Base-by-base conservation (phyloP, 2,329 filamentous ascomycete genomes). In the Aspergillus sp. region DNA sequence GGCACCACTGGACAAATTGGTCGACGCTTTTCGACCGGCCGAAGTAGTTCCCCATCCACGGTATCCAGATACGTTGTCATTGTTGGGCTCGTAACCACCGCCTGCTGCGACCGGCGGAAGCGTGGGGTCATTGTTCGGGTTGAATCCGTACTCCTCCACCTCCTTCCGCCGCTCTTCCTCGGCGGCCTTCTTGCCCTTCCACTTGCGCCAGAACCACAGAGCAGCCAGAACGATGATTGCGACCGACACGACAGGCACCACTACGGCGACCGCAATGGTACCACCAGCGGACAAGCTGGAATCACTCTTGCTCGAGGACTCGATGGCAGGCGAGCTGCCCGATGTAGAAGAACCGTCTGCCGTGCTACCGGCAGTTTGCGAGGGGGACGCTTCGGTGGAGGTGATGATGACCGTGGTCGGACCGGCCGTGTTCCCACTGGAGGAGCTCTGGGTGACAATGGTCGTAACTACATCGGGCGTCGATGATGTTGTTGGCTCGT, bases 111-210 rank as follows among this genome's bases (percentile, higher is more conserved):
- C 74, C 7, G 77, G 75, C 6, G 82, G 82, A 10, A 95, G 76
- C 1, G 86, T 89, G 0, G 90, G 89, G 64, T 96, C 90, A 51
- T 90, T 85, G 70, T 97, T 97, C n/a, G 93, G 93, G 67, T 97
- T 97, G 75, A 90, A 97, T 27, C 87, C 85, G 66, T 97, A 97
- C 64, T 97, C 93, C 67, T 97, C 91, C 9, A 96, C 90, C 70
- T 98, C 93, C 73, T 96, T 96, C 54, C 90, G 82, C 44, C 93
- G 82, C 60, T 90, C 83, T 65, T 96, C 93, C 63, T 93, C 89
- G 12, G 85, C 86, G 53, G 83, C 82, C 74, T 89, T 93, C 54
- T 84, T 83, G 60, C 87, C 84, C 73, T 94, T 95, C 53, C 90
- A 85, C 73, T 83, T 90, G 64, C 88, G 83, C 89, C 90, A 98